phyloP scores from a whole-genome alignment of 2,329 filamentous ascomycete species.

The Hymenoscyphus repandus region DNA sequence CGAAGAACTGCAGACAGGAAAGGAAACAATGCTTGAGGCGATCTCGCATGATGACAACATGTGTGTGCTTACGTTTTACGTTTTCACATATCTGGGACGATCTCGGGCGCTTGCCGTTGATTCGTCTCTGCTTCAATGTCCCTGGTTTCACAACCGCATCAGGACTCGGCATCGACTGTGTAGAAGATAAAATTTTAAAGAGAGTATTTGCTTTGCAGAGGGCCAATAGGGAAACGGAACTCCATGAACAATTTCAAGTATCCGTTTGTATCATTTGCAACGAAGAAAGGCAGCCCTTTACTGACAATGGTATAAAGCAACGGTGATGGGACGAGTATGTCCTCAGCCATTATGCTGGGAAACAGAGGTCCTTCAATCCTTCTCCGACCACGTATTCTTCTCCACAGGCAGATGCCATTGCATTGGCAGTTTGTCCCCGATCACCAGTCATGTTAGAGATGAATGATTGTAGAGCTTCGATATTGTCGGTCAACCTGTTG shows the following conservation, averaged over 20 bases:
- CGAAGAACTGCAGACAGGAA: background rate
- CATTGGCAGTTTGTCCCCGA: constrained; percentile 30
- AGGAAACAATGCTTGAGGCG: constrained; percentile 3
- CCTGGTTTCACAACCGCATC: too few relatives aligned
- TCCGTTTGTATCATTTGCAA: background rate
- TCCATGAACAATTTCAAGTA: too few relatives aligned
- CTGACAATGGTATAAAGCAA: too few relatives aligned
- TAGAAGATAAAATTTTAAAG: too few relatives aligned
- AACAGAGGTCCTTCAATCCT: constrained; percentile 37
- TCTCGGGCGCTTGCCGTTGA: background rate
- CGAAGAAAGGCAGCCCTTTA: background rate
- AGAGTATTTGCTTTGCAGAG: too few relatives aligned
- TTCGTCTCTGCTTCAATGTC: too few relatives aligned
- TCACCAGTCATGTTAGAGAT: constrained; percentile 28
- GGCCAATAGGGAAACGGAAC: too few relatives aligned
- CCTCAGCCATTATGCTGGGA: background rate
- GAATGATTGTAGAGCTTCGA: constrained; percentile 28
- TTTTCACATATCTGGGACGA: background rate
- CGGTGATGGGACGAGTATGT: background rate
- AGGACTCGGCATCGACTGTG: too few relatives aligned
- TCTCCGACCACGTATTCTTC: constrained; percentile 44
- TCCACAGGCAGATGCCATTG: constrained; percentile 38
- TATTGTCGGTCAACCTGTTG: constrained; percentile 30
- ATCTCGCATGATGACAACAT: background rate
- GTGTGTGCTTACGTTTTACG: background rate